Evolutionary conservation across 2,329 filamentous ascomycete species (phyloP), one percentile per base, ranked within the genome.

Genomic region (Cladophialophora exuberans): DNA sequence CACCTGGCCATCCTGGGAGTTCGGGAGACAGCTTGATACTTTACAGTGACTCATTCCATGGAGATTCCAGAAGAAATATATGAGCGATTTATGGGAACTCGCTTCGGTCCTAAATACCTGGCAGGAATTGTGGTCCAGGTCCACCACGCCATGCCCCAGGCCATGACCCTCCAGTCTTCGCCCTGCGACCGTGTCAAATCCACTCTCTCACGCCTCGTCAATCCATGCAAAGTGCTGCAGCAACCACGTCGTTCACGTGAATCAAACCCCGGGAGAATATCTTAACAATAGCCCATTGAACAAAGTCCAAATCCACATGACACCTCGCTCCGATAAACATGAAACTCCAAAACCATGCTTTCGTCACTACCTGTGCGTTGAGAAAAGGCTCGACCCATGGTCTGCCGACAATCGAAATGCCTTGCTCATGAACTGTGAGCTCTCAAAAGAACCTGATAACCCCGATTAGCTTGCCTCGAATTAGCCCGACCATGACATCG

Each of bases 351-450:
- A 51, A 42, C 9, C 47, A 44, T 49, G 26, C 28, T 51, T 15
- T 45, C 46, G 31, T 51, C 47, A 38, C 22, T 48, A 28, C 47
- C 52, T 46, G 53, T 52, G 52, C 56, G n/a, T 52, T 33, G 52
- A 28, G 23, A 25, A 33, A 41, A 31, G 17, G 15, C n/a, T 17
- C 23, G 28, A 43, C 11, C 18, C 23, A 22, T 30, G 31, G 47
- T 51, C 47, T 26, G 9, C 35, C 35, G 33, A 50, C 36, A 28
- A 43, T 30, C 26, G 31, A 31, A 25, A 17, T 13, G 43, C 42
- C 25, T 47, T 49, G 42, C 36, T 59, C 49, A 61, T 45, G 48
- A 43, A 56, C 60, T 62, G 50, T 61, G 60, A 60, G 57, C 48
- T 47, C 60, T 55, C 22, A 62, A 52, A 11, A 62, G 45, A 41